Conservation (phyloP, 306 rosid genomes). For the Castanospermum australe region DNA sequence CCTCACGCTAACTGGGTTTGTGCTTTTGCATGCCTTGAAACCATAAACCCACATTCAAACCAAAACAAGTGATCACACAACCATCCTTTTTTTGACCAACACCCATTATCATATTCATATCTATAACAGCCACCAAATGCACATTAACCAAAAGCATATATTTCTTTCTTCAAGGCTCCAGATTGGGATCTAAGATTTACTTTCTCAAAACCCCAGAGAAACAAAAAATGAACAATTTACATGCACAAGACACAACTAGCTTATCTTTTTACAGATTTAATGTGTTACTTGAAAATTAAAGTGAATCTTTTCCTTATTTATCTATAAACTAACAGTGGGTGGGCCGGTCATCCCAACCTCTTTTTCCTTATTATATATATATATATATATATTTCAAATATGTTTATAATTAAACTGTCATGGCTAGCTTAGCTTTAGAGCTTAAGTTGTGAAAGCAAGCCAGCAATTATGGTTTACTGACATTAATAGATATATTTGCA, state of each 20-base stretch:
- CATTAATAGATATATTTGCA: background rate
- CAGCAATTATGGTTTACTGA: background rate
- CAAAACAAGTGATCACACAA: conserved; percentile 32
- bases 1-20: conserved; percentile 23
- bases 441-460: conserved; percentile 1
- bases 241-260: background rate
- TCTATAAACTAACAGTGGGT: background rate
- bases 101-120: conserved; percentile 19
- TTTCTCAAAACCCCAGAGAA: conserved; percentile 67
- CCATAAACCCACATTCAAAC: conserved; percentile 38
- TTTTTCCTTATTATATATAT: background rate
- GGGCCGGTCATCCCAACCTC: too few species aligned
- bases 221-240: conserved; percentile 12
- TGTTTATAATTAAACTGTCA: background rate
- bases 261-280: conserved; percentile 13
- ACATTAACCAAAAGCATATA: conserved; percentile 34
- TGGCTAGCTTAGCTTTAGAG: background rate
- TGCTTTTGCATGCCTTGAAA: conserved; percentile 73
- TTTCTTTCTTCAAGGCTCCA: conserved; percentile 33
- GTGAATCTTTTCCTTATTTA: background rate
- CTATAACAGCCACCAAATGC: conserved; percentile 29
- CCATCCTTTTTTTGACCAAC: conserved; percentile 42
- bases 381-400: background rate
- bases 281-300: conserved; percentile 9
- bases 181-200: conserved; percentile 45